These are phyloP conservation scores for Westerdykella ornata DNA, from an alignment of 2,329 filamentous ascomycete genomes.

Conservation along the genomic window DNA sequence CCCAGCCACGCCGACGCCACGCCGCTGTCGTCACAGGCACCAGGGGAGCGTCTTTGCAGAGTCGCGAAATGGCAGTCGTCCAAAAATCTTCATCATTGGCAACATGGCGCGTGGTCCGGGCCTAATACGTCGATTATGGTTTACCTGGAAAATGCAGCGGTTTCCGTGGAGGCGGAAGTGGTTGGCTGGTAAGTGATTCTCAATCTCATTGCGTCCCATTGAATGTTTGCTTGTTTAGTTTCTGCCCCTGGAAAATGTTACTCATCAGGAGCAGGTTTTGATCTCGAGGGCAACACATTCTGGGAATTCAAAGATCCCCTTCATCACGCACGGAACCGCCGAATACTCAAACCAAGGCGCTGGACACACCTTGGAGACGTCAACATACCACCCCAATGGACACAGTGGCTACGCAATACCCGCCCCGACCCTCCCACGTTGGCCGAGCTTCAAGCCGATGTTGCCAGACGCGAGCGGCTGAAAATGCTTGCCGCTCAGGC, in stretches of 20 bases:
- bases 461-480: slow-evolving; percentile 51
- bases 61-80: background rate
- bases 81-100: background rate
- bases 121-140: slow-evolving; percentile 46
- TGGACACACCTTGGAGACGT: slow-evolving; percentile 54
- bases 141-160: slow-evolving; percentile 55
- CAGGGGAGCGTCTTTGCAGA: background rate
- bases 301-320: slow-evolving; percentile 59
- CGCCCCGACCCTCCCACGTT: slow-evolving; percentile 51
- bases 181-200: slow-evolving; percentile 46
- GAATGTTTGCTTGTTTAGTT: background rate
- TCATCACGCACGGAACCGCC: slow-evolving; percentile 47
- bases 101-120: slow-evolving; percentile 37
- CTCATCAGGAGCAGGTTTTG: slow-evolving; percentile 44
- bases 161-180: slow-evolving; percentile 57
- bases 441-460: slow-evolving; percentile 53
- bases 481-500: slow-evolving; percentile 54
- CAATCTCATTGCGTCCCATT: background rate
- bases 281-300: slow-evolving; percentile 58
- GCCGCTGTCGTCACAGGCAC: slow-evolving; percentile 20
- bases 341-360: slow-evolving; percentile 52
- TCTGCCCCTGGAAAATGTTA: background rate
- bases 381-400: slow-evolving; percentile 59
- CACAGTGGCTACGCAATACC: slow-evolving; percentile 61
- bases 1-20: slow-evolving; percentile 18